Evolutionary conservation across 2,329 filamentous ascomycete species (phyloP), one percentile per base, ranked within the genome.

Genomic region (Alternaria sp.): DNA sequence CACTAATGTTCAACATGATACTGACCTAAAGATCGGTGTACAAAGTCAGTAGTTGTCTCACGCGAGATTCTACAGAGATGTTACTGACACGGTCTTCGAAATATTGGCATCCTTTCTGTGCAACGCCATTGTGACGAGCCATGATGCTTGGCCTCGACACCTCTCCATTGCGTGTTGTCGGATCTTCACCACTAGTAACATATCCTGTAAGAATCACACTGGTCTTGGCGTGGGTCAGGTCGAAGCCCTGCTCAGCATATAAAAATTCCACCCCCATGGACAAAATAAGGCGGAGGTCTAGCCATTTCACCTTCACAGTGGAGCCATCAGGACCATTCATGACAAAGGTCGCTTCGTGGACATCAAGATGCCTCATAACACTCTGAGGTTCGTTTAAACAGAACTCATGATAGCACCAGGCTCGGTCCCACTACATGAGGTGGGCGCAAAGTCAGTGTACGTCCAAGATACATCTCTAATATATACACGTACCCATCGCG

Each of bases 391-490:
- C 62, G n/a, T 68, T 61, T 6, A 65, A 53, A 30, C 36, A 63
- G 41, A 65, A 68, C 20, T 68, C 65, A 28, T 66, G 65, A 7
- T 63, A 61, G 39, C 65, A 68, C 65, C 65, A 68, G 1, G 65
- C 65, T 22, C 65, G 52, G 20, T 57, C 42, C 62, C 59, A 66
- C 65, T 49, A 2, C 30, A 26, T 3, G 3, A 49, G 0, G 8
- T 3, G 36, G 11, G n/a, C 5, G 5, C 1, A 32, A 38, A 20
- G 32, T 49, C 20, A 49, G 30, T 1, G 11, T 49, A 16, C 12
- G 1, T 1, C 1, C 30, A 38, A 11, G 1, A 16, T 49, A 1
- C 9, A 34, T 18, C 9, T 26, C 14, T 2, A 24, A 7, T 6
- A 14, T 14, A 36, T 14, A 38, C 30, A 49, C 46, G 32, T 49